phyloP scores from a whole-genome alignment of 2,329 filamentous ascomycete species.

The Orbilia quercus region DNA sequence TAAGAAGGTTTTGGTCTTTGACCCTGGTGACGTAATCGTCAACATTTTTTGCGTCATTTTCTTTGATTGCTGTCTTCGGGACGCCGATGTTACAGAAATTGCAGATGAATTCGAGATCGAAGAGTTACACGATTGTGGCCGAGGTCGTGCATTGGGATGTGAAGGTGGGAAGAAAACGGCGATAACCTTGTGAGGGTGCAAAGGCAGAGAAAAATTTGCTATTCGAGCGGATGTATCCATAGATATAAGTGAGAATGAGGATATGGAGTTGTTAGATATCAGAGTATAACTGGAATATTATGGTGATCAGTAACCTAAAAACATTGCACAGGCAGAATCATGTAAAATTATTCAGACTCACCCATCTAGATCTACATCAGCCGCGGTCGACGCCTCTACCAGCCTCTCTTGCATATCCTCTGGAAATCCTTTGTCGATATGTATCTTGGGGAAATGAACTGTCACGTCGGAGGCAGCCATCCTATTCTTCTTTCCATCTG shows the following conservation, averaged over 20 bases:
- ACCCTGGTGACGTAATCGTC: constrained; percentile 49
- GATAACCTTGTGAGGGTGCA: constrained; percentile 53
- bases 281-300: constrained; percentile 29
- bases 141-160: constrained; percentile 33
- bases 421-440: constrained; percentile 48
- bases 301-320: constrained; percentile 4
- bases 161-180: constrained; percentile 52
- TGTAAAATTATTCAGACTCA: constrained; percentile 11
- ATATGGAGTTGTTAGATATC: constrained; percentile 46
- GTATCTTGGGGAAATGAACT: constrained; percentile 48
- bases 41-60: constrained; percentile 55
- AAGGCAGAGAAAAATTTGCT: constrained; percentile 49
- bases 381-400: constrained; percentile 48
- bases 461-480: constrained; percentile 52
- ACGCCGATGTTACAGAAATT: constrained; percentile 33
- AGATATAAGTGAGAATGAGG: constrained; percentile 44
- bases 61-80: constrained; percentile 35
- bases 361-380: constrained; percentile 51
- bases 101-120: constrained; percentile 52
- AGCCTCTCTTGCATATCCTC: constrained; percentile 53
- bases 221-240: constrained; percentile 37
- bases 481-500: constrained; percentile 49
- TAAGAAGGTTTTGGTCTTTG: constrained; percentile 31
- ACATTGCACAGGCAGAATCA: background rate
- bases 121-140: constrained; percentile 50